A percentile compares a stretch with the other conserved stretches of the same genome.
Evolutionary conservation across 1,139 yeast genomes (phyloP).

Genomic region (Protomyces inouyei): DNA sequence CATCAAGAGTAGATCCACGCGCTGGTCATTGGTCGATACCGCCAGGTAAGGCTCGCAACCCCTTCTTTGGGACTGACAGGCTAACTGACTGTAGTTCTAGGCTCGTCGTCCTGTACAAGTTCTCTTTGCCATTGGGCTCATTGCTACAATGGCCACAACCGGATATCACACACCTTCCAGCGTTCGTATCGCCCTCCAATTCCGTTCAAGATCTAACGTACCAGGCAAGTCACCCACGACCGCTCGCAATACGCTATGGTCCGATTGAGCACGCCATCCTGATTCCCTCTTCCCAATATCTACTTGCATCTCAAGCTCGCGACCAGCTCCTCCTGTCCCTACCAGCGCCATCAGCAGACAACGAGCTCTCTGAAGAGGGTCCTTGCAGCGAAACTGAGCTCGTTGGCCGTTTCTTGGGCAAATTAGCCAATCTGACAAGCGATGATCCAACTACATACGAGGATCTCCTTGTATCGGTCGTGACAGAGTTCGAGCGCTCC

Average conservation of each 20-base stretch:
- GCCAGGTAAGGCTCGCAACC: no score
- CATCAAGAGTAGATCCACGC: no score
- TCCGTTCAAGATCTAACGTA: slow-evolving; percentile 32
- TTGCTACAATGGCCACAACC: slow-evolving; percentile 10
- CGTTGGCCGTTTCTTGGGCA: slow-evolving; percentile 78
- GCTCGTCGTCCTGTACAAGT: no score
- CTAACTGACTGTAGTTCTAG: no score
- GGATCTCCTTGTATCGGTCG: slow-evolving; percentile 63
- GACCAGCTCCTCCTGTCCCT: slow-evolving; percentile 75
- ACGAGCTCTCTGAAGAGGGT: slow-evolving; percentile 72
- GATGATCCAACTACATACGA: slow-evolving; percentile 55
- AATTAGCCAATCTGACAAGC: slow-evolving; percentile 56
- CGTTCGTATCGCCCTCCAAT: neutral
- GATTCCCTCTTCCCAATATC: slow-evolving; percentile 76
- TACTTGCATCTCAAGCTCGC: slow-evolving; percentile 78
- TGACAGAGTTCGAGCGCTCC: slow-evolving; percentile 77
- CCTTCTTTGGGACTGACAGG: no score
- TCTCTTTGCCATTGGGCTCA: no score
- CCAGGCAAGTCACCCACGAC: slow-evolving; percentile 54
- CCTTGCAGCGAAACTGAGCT: slow-evolving; percentile 86
- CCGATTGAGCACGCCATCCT: slow-evolving; percentile 79
- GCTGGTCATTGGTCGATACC: no score
- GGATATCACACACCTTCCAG: slow-evolving; percentile 24
- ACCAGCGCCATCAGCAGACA: slow-evolving; percentile 78
- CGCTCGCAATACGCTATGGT: slow-evolving; percentile 79